Evolutionary conservation across 805 yeast genomes (phyloP).

Genomic region (Cyberlindnera amylophila): DNA sequence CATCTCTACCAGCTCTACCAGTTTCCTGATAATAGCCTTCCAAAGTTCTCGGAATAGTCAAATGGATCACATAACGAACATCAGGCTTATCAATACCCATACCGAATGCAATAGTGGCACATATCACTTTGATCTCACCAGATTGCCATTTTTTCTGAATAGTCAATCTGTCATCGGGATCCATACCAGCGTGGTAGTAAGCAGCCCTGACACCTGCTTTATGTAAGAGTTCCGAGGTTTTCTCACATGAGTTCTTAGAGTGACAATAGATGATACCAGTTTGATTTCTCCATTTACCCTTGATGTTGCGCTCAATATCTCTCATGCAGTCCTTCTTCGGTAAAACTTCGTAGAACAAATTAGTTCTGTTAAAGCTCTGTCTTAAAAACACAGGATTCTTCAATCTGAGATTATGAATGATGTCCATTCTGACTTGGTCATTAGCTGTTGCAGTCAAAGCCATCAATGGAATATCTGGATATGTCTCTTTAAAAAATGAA

Average conservation of each 20-base stretch:
- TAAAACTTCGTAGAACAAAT: conserved; percentile 72
- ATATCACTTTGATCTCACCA: conserved; percentile 67
- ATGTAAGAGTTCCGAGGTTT: conserved; percentile 58
- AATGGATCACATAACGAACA: conserved; percentile 87
- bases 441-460: conserved; percentile 98
- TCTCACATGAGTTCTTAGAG: conserved; percentile 85
- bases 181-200: conserved; percentile 95
- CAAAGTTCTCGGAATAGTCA: conserved; percentile 80
- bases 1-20: conserved; percentile 98
- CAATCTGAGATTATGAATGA: conserved; percentile 71
- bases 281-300: conserved; percentile 44
- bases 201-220: conserved; percentile 63
- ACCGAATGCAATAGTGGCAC: conserved; percentile 98
- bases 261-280: conserved; percentile 94
- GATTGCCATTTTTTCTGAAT: conserved; percentile 86
- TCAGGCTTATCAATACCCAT: conserved; percentile 99
- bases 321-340: conserved; percentile 56
- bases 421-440: conserved; percentile 82
- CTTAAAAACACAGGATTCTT: conserved; percentile 60
- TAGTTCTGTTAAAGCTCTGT: conserved; percentile 90
- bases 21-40: conserved; percentile 98
- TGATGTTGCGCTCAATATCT: conserved; percentile 56
- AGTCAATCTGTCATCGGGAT: conserved; percentile 60
- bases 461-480: conserved; percentile 84
- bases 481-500: conserved; percentile 64